Conservation (phyloP, 2,329 filamentous ascomycete genomes). For the Neurospora sp. region DNA sequence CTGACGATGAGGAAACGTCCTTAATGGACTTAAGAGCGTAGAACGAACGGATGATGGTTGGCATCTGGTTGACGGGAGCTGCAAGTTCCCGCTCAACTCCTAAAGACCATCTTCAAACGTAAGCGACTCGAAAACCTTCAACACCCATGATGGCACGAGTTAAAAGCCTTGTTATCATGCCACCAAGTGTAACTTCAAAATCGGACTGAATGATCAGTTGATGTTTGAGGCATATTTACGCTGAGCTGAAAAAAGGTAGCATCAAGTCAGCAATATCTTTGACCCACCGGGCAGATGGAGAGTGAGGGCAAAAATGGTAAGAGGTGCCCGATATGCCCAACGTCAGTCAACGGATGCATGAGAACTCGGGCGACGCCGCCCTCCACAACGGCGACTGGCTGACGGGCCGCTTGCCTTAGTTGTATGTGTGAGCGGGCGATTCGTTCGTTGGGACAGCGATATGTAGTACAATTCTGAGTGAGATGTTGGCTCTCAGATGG, state of each 20-base stretch:
- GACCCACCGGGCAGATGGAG: background rate
- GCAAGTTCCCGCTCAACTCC: background rate
- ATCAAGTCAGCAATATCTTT: background rate
- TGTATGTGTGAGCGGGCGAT: background rate
- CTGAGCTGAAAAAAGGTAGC: background rate
- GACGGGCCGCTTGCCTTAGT: background rate
- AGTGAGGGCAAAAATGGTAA: background rate
- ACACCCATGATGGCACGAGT: background rate
- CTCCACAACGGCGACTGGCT: background rate
- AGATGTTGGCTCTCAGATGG: background rate
- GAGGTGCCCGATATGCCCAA: background rate
- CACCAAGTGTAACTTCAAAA: background rate
- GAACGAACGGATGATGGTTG: background rate
- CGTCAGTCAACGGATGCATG: background rate
- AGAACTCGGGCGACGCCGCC: background rate
- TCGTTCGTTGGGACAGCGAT: background rate
- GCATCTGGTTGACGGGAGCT: background rate
- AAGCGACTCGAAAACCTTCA: background rate
- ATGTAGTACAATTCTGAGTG: background rate
- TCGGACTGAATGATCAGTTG: background rate
- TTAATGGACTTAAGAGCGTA: background rate
- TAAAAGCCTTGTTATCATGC: background rate
- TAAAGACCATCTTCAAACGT: background rate
- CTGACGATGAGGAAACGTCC: background rate
- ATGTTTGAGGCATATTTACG: background rate